Evolutionary conservation across 2,329 filamentous ascomycete species (phyloP).

Genomic region (Aspergillus persii): DNA sequence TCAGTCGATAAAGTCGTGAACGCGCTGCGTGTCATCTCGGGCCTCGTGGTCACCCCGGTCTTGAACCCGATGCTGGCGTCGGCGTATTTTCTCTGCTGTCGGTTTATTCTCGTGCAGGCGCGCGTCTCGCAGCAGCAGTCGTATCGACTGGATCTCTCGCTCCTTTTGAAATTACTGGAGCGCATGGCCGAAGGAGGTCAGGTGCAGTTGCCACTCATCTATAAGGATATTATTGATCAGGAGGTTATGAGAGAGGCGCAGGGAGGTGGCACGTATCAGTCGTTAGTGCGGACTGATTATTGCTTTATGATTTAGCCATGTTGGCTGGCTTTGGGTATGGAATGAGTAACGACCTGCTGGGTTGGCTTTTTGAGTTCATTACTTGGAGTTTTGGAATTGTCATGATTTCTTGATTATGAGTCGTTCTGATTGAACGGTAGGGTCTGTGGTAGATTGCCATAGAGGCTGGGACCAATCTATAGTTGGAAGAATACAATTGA

Average conservation of each 20-base stretch:
- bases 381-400: neutral
- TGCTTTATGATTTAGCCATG: constrained; percentile 2
- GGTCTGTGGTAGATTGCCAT: neutral
- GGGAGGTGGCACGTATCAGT: neutral
- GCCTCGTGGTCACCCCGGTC: neutral
- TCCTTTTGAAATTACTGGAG: constrained; percentile 6
- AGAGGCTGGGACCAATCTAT: neutral
- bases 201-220: neutral
- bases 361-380: neutral
- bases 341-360: neutral
- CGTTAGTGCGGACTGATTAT: neutral
- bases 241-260: constrained; percentile 3
- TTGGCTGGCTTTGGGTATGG: neutral
- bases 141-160: constrained; percentile 6
- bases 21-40: neutral
- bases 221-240: constrained; percentile 6
- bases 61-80: constrained; percentile 7
- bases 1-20: constrained; percentile 1
- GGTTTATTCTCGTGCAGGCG: constrained; percentile 9
- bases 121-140: constrained; percentile 8
- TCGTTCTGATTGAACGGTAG: neutral
- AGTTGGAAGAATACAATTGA: neutral
- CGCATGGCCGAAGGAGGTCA: constrained; percentile 1
- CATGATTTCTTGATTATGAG: neutral
- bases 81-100: constrained; percentile 13